These are phyloP conservation scores for Trichophyton mentagrophytes DNA, from an alignment of 2,329 filamentous ascomycete species.

Conservation along the genomic window DNA sequence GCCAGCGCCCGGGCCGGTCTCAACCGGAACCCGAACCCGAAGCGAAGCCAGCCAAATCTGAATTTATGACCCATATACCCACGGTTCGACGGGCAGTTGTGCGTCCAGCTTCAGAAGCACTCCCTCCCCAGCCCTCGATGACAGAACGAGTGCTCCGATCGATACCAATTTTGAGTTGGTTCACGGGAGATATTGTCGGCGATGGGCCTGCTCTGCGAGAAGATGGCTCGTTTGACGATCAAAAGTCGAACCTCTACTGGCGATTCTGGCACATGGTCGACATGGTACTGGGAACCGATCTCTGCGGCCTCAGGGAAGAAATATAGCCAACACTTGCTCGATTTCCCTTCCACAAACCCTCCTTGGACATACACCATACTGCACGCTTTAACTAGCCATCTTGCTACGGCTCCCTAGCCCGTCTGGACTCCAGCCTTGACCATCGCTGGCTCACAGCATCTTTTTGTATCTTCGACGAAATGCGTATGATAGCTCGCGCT, in stretches of 20 bases:
- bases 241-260: conserved; percentile 49
- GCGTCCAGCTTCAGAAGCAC: conserved; percentile 55
- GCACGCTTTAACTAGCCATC: neutral
- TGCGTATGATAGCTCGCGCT: neutral
- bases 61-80: conserved; percentile 48
- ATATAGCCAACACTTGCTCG: conserved; percentile 18
- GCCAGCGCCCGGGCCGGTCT: conserved; percentile 19
- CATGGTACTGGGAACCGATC: conserved; percentile 43
- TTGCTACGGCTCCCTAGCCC: neutral
- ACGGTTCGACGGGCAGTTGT: conserved; percentile 53
- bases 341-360: neutral
- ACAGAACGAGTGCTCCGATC: conserved; percentile 51
- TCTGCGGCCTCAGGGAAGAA: conserved; percentile 47
- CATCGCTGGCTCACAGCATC: neutral
- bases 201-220: conserved; percentile 35
- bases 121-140: conserved; percentile 55
- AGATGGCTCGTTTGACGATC: conserved; percentile 53
- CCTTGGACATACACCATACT: neutral
- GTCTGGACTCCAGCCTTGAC: neutral
- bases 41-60: conserved; percentile 26
- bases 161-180: conserved; percentile 59
- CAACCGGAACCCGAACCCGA: conserved; percentile 15
- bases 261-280: conserved; percentile 47
- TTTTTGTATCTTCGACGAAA: neutral
- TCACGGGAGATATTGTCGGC: conserved; percentile 44